Evolutionary conservation across 1,284 basidiomycete species (phyloP).

Genomic region (Ustilago loliicola): DNA sequence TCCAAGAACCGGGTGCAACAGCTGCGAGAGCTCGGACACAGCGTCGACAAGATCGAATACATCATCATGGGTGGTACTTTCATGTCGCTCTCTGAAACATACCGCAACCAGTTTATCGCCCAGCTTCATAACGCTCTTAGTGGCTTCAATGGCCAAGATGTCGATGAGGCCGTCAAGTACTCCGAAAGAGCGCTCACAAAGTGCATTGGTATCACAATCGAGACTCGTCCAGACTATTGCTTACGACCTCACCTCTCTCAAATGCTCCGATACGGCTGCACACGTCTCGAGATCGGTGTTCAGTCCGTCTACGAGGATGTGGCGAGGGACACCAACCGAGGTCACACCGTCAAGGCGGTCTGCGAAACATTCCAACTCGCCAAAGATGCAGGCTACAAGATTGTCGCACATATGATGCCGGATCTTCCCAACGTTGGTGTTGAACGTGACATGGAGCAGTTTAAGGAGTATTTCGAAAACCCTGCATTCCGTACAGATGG

Average conservation of each 20-base stretch:
- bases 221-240: constrained; percentile 98
- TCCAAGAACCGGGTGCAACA: constrained; percentile 95
- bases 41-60: constrained; percentile 98
- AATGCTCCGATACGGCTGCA: constrained; percentile 99
- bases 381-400: constrained; percentile 98
- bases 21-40: constrained; percentile 92
- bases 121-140: constrained; percentile 97
- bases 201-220: constrained; percentile 98
- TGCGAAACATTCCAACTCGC: constrained; percentile 97
- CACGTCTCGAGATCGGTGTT: constrained; percentile 96
- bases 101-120: constrained; percentile 91
- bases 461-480: constrained; percentile 98
- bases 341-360: constrained; percentile 95
- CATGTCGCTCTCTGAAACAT: constrained; percentile 98
- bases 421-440: constrained; percentile 93
- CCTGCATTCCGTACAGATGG: constrained; percentile 97
- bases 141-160: constrained; percentile 88
- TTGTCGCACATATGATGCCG: constrained; percentile 76
- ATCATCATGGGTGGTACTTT: constrained; percentile 99
- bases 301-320: constrained; percentile 99
- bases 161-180: constrained; percentile 98
- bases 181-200: constrained; percentile 98
- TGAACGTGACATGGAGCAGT: constrained; percentile 97
- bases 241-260: constrained; percentile 96
- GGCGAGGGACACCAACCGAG: constrained; percentile 94